Evolutionary conservation across 2,329 filamentous ascomycete species (phyloP).

Genomic region (Alternaria conjuncta): DNA sequence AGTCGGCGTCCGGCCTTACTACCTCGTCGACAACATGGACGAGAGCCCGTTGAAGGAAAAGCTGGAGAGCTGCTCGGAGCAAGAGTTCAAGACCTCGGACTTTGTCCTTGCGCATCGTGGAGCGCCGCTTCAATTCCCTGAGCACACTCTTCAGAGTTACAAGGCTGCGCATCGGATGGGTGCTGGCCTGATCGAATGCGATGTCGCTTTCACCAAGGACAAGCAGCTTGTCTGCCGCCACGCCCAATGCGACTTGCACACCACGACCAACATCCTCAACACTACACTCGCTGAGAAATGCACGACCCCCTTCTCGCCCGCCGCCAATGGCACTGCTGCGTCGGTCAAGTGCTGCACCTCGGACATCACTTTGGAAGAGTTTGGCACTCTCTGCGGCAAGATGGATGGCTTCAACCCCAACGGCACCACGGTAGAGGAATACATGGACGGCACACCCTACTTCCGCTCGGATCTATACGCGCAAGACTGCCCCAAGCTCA

Average conservation of each 20-base stretch:
- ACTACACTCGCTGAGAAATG: slow-evolving; percentile 47
- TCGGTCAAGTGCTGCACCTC: slow-evolving; percentile 73
- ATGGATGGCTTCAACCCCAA: slow-evolving; percentile 67
- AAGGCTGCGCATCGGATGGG: slow-evolving; percentile 44
- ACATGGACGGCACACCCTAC: slow-evolving; percentile 63
- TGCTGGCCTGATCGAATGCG: slow-evolving; percentile 48
- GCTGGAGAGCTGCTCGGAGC: slow-evolving; percentile 46
- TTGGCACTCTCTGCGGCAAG: slow-evolving; percentile 71
- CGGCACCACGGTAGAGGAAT: slow-evolving; percentile 64
- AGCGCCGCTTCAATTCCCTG: slow-evolving; percentile 45
- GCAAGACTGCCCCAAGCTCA: slow-evolving; percentile 64
- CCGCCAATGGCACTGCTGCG: slow-evolving; percentile 53
- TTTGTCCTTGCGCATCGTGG: slow-evolving; percentile 48
- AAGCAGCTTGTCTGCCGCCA: slow-evolving; percentile 49
- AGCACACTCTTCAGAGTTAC: slow-evolving; percentile 42
- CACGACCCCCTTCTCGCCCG: slow-evolving; percentile 44
- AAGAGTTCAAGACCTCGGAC: slow-evolving; percentile 42
- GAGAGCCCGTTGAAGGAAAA: slow-evolving; percentile 45
- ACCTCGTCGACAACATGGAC: slow-evolving; percentile 48
- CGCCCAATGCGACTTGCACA: slow-evolving; percentile 48
- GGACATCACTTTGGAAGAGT: slow-evolving; percentile 72
- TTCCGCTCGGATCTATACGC: slow-evolving; percentile 72
- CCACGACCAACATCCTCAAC: slow-evolving; percentile 47
- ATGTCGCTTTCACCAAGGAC: slow-evolving; percentile 48
- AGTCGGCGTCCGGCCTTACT: slow-evolving; percentile 46